Percentiles rank a stretch among this genome's conserved stretches.
Conservation (phyloP, 2,329 filamentous ascomycete species). For the Calonectria montana region DNA sequence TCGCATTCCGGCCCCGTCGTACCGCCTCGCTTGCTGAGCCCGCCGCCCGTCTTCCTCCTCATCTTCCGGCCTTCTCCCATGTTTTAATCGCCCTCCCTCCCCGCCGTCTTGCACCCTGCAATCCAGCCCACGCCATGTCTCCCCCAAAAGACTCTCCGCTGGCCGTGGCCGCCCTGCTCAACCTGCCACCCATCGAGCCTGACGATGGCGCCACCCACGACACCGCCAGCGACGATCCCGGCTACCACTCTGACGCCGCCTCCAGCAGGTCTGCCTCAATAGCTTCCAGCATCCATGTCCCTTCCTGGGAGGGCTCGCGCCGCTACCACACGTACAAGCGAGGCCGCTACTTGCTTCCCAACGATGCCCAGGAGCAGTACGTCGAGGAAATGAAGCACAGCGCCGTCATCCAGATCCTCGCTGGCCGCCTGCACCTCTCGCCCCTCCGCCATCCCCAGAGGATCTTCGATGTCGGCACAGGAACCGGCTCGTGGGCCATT, state of each 20-base stretch:
- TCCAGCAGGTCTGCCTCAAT: neutral
- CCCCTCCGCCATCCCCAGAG: slow-evolving; percentile 50
- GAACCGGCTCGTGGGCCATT: slow-evolving; percentile 55
- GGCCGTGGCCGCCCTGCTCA: neutral
- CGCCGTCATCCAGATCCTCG: slow-evolving; percentile 47
- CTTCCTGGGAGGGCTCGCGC: slow-evolving; percentile 52
- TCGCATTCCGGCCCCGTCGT: slow-evolving; percentile 1
- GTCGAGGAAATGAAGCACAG: slow-evolving; percentile 54
- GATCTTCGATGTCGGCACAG: slow-evolving; percentile 55
- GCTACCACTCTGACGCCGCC: neutral
- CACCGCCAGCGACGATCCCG: neutral
- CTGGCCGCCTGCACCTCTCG: slow-evolving; percentile 53
- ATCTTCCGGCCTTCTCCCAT: neutral
- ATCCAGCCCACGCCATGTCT: slow-evolving; percentile 4
- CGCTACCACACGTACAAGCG: slow-evolving; percentile 54
- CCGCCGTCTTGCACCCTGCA: neutral
- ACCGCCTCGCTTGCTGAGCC: neutral
- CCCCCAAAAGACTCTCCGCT: neutral
- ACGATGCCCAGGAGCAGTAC: slow-evolving; percentile 55
- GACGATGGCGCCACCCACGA: neutral
- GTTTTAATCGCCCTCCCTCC: slow-evolving; percentile 4
- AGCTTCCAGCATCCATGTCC: slow-evolving; percentile 46
- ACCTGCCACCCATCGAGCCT: neutral
- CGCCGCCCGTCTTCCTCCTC: neutral
- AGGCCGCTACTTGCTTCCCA: slow-evolving; percentile 50